Evolutionary conservation across 2,329 filamentous ascomycete genomes (phyloP).

Genomic region (Penicillium capsulatum): DNA sequence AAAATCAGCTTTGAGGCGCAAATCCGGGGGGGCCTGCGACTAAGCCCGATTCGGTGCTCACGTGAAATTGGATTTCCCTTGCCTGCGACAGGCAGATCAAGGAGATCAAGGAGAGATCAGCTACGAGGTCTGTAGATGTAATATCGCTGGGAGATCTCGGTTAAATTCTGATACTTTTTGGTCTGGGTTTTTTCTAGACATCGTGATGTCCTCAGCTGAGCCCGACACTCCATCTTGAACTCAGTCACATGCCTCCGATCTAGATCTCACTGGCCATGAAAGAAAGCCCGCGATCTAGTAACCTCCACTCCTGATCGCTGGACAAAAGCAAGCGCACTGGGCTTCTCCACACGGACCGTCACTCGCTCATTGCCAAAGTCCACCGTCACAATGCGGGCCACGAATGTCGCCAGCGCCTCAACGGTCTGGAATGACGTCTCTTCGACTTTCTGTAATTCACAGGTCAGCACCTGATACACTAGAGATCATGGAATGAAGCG

Average conservation of each 20-base stretch:
- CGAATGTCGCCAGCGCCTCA: constrained; percentile 48
- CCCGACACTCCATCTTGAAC: too few species aligned
- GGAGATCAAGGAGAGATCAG: too few species aligned
- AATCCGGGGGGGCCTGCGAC: constrained; percentile 23
- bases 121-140: too few species aligned
- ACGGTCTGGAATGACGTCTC: constrained; percentile 48
- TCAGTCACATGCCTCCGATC: not conserved
- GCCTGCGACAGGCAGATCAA: constrained; percentile 3
- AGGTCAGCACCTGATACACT: constrained; percentile 11
- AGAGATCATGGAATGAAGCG: not conserved
- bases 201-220: too few species aligned
- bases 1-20: constrained; percentile 21
- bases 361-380: constrained; percentile 45
- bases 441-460: constrained; percentile 40
- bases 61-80: constrained; percentile 12
- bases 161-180: too few species aligned
- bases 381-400: constrained; percentile 45
- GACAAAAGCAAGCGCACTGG: constrained; percentile 49
- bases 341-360: constrained; percentile 49
- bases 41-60: constrained; percentile 20
- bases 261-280: constrained; percentile 20
- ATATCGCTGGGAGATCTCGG: too few species aligned
- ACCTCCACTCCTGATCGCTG: constrained; percentile 48
- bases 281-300: constrained; percentile 45
- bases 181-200: too few species aligned